Evolutionary conservation across 495 filamentous ascomycete species (phyloP).

Genomic region (Lasiosphaeria hispida): DNA sequence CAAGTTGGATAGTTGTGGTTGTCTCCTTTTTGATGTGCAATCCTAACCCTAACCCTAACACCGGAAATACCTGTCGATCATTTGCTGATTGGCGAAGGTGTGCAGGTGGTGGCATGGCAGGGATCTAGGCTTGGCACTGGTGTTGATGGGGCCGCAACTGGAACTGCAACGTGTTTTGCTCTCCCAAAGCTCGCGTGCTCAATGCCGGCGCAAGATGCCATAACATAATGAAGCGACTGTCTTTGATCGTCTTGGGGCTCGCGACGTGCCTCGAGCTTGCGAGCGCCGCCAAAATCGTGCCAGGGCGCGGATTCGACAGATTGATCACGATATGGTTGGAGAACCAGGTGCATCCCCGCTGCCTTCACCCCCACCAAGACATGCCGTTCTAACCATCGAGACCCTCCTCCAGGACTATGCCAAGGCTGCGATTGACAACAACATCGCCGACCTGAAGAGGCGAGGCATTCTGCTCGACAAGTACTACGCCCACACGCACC

Average conservation of each 20-base stretch:
- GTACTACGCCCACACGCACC: conserved; percentile 60
- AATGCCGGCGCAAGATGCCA: conserved; percentile 1
- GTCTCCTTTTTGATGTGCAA: too few species aligned
- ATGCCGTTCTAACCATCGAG: neutral
- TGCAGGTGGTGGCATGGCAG: too few species aligned
- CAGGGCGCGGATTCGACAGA: conserved; percentile 61
- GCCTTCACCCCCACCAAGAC: neutral
- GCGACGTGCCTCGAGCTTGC: conserved; percentile 6
- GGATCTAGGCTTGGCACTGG: too few species aligned
- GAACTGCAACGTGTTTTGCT: too few species aligned
- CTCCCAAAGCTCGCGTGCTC: too few species aligned
- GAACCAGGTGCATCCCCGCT: conserved; percentile 48
- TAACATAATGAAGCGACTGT: conserved; percentile 17
- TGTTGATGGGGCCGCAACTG: too few species aligned
- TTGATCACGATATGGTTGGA: conserved; percentile 72
- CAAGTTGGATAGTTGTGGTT: too few species aligned
- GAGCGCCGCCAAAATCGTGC: conserved; percentile 30
- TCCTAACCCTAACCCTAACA: too few species aligned
- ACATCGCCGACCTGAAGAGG: conserved; percentile 54
- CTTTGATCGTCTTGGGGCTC: conserved; percentile 39
- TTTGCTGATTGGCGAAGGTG: too few species aligned
- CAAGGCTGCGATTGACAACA: conserved; percentile 47
- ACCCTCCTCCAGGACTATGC: conserved; percentile 49
- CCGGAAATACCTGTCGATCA: too few species aligned
- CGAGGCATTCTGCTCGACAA: conserved; percentile 63